Percentiles rank a stretch among this genome's conserved stretches.
Evolutionary conservation across 208 protist species (phyloP).

Genomic region (Balamuthia mandrillaris): DNA sequence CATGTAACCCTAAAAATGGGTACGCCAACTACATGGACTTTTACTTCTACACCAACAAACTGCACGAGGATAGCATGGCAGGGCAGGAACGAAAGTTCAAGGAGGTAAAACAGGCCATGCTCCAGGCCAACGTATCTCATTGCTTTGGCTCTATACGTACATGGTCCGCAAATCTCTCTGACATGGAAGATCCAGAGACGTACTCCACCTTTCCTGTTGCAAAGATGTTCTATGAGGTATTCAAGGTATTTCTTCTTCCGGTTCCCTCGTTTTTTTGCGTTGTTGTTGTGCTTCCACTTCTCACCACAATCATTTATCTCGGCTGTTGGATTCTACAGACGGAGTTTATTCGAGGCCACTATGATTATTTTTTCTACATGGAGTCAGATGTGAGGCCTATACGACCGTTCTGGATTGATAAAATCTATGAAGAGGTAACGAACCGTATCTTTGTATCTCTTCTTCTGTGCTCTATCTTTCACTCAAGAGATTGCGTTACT

Average conservation of each 20-base stretch:
- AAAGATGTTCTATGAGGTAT: conserved; percentile 18
- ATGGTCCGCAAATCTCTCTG: conserved; percentile 9
- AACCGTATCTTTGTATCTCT: no score
- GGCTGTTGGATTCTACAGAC: neutral
- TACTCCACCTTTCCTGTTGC: conserved; percentile 12
- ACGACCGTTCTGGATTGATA: conserved; percentile 32
- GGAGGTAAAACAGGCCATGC: neutral
- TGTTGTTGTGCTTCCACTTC: neutral
- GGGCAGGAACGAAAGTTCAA: neutral
- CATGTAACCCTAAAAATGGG: neutral
- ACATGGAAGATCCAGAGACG: conserved; percentile 18
- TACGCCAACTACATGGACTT: neutral
- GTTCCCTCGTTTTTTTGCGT: neutral
- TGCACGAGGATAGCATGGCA: neutral
- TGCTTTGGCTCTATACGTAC: conserved; percentile 4
- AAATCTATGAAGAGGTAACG: conserved; percentile 11
- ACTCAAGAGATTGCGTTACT: no score
- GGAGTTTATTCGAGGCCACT: neutral
- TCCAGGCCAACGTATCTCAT: conserved; percentile 3
- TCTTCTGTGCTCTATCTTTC: no score
- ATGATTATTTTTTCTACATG: conserved; percentile 40
- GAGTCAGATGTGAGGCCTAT: conserved; percentile 19
- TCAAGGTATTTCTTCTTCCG: neutral
- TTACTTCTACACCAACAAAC: conserved; percentile 28
- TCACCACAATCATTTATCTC: neutral